Conservation (phyloP, 2,329 filamentous ascomycete genomes). For the Hypoxylon sp. region DNA sequence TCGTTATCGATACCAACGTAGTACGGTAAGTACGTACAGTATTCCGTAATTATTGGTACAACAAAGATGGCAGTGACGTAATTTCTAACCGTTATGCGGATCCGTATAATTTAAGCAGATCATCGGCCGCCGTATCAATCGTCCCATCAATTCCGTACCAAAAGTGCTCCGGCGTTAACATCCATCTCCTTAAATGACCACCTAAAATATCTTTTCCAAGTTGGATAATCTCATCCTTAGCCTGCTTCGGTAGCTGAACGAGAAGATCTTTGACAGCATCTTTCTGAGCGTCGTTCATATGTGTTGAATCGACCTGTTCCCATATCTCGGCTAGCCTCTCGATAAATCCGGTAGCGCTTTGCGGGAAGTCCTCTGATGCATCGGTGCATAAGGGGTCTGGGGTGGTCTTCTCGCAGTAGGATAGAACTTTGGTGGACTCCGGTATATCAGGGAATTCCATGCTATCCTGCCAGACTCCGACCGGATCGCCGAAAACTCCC, state of each 20-base stretch:
- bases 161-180: constrained; percentile 36
- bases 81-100: constrained; percentile 6
- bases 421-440: constrained; percentile 11
- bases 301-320: constrained; percentile 21
- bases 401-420: constrained; percentile 31
- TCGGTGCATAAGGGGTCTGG: constrained; percentile 32
- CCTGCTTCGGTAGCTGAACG: constrained; percentile 28
- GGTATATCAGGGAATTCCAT: constrained; percentile 24
- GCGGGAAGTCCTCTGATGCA: constrained; percentile 23
- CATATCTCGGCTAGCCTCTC: constrained; percentile 27
- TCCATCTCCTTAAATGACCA: constrained; percentile 32
- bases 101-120: constrained; percentile 24
- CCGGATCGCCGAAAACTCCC: constrained; percentile 33
- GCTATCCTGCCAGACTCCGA: constrained; percentile 29
- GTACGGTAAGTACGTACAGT: no score
- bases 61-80: no score
- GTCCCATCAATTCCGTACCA: constrained; percentile 37
- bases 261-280: constrained; percentile 18
- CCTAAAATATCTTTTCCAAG: constrained; percentile 24
- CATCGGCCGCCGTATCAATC: constrained; percentile 24
- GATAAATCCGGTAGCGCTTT: constrained; percentile 16
- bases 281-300: constrained; percentile 31
- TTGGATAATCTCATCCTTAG: constrained; percentile 15
- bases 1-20: no score
- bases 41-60: no score